Evolutionary conservation across 1,284 basidiomycete genomes (phyloP).

Genomic region (Cutaneotrichosporon sp.): DNA sequence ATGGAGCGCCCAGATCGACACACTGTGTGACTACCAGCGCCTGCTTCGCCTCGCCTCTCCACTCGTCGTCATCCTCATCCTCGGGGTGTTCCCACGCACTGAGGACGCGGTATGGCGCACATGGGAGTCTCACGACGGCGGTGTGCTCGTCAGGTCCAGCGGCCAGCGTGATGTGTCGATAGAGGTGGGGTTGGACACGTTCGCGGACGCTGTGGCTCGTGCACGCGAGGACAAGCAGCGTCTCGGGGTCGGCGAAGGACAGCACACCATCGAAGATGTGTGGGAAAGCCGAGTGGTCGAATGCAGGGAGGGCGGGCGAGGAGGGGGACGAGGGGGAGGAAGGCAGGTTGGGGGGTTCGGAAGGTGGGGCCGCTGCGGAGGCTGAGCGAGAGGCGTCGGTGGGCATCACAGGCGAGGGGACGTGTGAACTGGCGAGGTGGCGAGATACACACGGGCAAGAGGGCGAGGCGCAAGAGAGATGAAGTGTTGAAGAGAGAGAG

Average conservation of each 20-base stretch:
- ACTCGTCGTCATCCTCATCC: not conserved
- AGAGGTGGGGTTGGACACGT: constrained; percentile 3
- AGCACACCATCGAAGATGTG: not conserved
- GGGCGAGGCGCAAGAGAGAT: not conserved
- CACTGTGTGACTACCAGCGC: not conserved
- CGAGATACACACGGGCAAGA: no score
- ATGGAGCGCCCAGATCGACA: not conserved
- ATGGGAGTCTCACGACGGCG: not conserved
- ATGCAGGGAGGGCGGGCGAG: not conserved
- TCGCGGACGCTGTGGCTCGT: not conserved
- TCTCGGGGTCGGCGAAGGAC: not conserved
- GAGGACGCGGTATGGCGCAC: not conserved
- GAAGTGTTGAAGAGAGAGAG: not conserved
- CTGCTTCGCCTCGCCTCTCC: not conserved
- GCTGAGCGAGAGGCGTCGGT: not conserved
- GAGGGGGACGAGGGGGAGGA: not conserved
- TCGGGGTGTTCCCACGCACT: not conserved
- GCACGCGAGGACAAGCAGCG: not conserved
- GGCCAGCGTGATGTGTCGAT: not conserved
- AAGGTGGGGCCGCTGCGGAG: not conserved
- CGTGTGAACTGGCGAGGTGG: no score
- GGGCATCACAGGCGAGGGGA: not conserved
- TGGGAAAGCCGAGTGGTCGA: not conserved
- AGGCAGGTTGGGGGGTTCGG: not conserved
- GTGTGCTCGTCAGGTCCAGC: not conserved